phyloP scores from a whole-genome alignment of 441 rosid species.

The Jatropha multifida region DNA sequence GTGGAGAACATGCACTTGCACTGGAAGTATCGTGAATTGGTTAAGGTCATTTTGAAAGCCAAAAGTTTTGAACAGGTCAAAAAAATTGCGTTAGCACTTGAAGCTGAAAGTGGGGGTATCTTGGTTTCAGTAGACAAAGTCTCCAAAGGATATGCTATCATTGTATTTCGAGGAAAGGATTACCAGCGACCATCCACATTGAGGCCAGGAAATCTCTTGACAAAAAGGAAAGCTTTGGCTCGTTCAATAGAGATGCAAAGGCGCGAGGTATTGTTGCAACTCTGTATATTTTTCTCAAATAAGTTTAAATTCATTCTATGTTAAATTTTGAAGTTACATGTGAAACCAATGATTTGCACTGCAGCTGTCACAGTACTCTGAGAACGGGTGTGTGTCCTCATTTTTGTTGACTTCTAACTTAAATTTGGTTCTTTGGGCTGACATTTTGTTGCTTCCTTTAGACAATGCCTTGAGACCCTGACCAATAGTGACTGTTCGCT shows the following conservation, averaged over 20 bases:
- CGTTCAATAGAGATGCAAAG: conserved; percentile 88
- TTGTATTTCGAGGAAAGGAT: conserved; percentile 85
- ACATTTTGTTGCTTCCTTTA: background rate
- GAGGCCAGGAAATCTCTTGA: conserved; percentile 88
- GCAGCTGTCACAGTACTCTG: background rate
- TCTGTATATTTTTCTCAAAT: background rate
- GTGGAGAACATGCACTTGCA: conserved; percentile 99
- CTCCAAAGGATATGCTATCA: conserved; percentile 89
- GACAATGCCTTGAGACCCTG: too few relatives aligned
- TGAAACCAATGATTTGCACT: background rate
- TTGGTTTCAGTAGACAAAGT: conserved; percentile 87
- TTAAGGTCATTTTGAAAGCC: conserved; percentile 78
- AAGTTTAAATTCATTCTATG: background rate
- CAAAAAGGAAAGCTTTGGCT: conserved; percentile 96
- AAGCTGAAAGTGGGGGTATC: conserved; percentile 97
- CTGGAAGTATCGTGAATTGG: conserved; percentile 92
- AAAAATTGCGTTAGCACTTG: conserved; percentile 86
- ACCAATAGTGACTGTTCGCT: background rate
- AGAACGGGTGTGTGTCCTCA: background rate
- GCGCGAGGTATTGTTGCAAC: conserved; percentile 41
- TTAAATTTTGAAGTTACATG: background rate
- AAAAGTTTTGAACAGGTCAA: conserved; percentile 72
- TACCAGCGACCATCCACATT: conserved; percentile 76
- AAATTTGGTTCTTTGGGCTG: background rate
- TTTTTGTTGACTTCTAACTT: background rate